Percentiles rank a stretch among this genome's conserved stretches.
Evolutionary conservation across 163 green algal species (phyloP).

Genomic region (Coccomyxa subellipsoidea): DNA sequence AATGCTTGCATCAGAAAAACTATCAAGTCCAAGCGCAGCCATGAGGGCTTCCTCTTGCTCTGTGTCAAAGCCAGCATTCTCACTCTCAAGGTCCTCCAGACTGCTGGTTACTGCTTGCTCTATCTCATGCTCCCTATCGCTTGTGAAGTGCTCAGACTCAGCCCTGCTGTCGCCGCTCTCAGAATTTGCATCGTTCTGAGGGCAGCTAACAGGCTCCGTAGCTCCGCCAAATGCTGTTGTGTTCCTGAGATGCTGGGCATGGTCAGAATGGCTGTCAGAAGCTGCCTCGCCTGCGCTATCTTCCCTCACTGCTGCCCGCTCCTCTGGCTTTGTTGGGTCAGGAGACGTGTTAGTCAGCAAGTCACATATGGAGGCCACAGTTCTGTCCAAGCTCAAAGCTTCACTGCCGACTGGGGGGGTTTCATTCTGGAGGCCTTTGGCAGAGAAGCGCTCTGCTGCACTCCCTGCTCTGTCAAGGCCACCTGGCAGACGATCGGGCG

Average conservation of each 20-base stretch:
- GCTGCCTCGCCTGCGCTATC: not conserved
- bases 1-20: not conserved
- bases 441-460: not conserved
- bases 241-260: too few species aligned
- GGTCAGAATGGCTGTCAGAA: not conserved
- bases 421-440: not conserved
- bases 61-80: not conserved
- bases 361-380: not conserved
- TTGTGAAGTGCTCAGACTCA: too few species aligned
- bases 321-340: not conserved
- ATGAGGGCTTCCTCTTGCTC: not conserved
- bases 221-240: not conserved
- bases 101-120: not conserved
- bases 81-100: not conserved
- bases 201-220: not conserved
- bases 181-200: not conserved
- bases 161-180: not conserved
- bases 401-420: not conserved
- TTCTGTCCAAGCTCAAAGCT: not conserved
- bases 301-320: not conserved
- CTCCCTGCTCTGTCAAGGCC: not conserved
- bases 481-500: too few species aligned
- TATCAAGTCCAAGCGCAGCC: not conserved
- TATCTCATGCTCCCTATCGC: not conserved
- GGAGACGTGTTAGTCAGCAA: not conserved